Base-by-base conservation (phyloP, 108 stramenopile species). In the Aurantiochytrium sp. region DNA sequence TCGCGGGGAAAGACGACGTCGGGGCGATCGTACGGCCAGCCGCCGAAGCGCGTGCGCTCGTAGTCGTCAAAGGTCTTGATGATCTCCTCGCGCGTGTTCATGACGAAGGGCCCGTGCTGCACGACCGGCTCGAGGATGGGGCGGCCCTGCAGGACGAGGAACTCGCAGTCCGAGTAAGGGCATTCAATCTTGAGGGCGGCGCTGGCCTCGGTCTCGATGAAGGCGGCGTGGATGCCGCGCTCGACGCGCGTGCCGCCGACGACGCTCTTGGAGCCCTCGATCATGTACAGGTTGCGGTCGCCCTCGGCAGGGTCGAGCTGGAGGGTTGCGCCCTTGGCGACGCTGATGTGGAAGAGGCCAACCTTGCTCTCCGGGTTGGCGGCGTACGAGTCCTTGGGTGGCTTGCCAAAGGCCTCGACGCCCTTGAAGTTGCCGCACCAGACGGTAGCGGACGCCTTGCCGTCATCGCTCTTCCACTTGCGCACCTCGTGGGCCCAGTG, bases 81-180 rank as follows among this genome's bases (percentile, higher is more conserved):
- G 32, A 97, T 94, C 88, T 97, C 96, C 32, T 96, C 91, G 31
- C 88, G 87, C 2, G 96, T 96, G 88, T 95, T 96, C 97, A 98
- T 98, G 31, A 98, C 97, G 90, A 98, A 98, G 1, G 97, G 97
- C 15, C 97, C 97, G 42, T 93, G 94, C 15, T 94, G 94, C 4
- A 95, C 95, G 85, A 98, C 96, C 0, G 97, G 96, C 86, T 98
- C 90, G 6, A 19, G 21, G 69, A 91, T 89, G 30, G 89, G 87
- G 2, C 5, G 4, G 41, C 92, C 92, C 37, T 69, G 54, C 21
- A 92, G 41, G 37, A 92, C 39, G 30, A 91, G 65, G 54, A 91
- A 86, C 42, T 81, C 69, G 41, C 6, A 52, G 36, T 12, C 34
- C 34, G 52, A 24, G 52, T 12, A 6, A 1, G 12, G n/a, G 85